Evolutionary conservation across 2,329 filamentous ascomycete genomes (phyloP).

Genomic region (Capronia coronata): DNA sequence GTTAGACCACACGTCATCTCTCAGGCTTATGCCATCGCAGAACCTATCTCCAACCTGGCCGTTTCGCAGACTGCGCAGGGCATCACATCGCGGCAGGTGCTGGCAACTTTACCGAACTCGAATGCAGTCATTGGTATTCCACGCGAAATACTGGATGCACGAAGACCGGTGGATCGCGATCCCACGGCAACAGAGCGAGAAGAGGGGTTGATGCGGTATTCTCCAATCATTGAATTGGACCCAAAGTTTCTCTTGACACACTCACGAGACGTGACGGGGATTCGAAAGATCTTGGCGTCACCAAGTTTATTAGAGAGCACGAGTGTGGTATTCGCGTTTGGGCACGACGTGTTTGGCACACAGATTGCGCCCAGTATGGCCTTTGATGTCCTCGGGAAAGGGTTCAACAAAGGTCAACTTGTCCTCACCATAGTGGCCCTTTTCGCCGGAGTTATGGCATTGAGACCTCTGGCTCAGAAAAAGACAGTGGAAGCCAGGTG

Average conservation of each 20-base stretch:
- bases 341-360: slow-evolving; percentile 77
- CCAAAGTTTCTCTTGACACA: slow-evolving; percentile 75
- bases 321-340: slow-evolving; percentile 79
- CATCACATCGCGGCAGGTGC: slow-evolving; percentile 74
- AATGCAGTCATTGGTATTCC: slow-evolving; percentile 75
- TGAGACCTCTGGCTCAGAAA: slow-evolving; percentile 74
- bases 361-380: slow-evolving; percentile 77
- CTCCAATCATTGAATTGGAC: slow-evolving; percentile 73
- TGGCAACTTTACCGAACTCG: slow-evolving; percentile 68
- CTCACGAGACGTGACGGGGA: slow-evolving; percentile 69
- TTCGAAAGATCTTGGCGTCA: slow-evolving; percentile 64
- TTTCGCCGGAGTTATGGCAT: slow-evolving; percentile 64
- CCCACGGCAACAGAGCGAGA: slow-evolving; percentile 70
- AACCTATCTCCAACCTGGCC: slow-evolving; percentile 69
- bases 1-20: slow-evolving; percentile 68
- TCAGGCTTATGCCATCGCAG: slow-evolving; percentile 73
- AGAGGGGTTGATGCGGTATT: slow-evolving; percentile 74
- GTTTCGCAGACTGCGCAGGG: slow-evolving; percentile 89
- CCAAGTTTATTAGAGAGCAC: slow-evolving; percentile 87
- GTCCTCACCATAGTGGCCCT: slow-evolving; percentile 76
- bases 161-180: slow-evolving; percentile 78
- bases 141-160: slow-evolving; percentile 71
- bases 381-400: slow-evolving; percentile 88
- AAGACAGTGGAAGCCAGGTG: slow-evolving; percentile 27
- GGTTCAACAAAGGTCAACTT: slow-evolving; percentile 85